Conservation (phyloP, 768 basidiomycete species). For the Tulasnella sp. region DNA sequence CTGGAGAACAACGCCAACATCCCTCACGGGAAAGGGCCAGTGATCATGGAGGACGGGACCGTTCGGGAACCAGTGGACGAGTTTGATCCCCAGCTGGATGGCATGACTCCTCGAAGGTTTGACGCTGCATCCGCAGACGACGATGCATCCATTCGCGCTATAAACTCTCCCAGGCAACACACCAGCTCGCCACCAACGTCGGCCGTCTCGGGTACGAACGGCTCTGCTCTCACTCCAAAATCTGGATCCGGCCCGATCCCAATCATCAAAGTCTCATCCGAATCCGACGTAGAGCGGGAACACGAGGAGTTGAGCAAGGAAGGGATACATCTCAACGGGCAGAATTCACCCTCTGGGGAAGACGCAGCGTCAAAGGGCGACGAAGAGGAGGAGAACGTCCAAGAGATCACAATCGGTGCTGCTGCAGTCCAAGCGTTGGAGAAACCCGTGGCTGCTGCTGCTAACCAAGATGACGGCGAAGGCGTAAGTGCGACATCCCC, state of each 20-base stretch:
- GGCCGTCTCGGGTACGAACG: constrained; percentile 24
- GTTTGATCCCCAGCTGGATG: constrained; percentile 4
- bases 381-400: constrained; percentile 18
- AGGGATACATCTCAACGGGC: constrained; percentile 25
- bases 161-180: constrained; percentile 32
- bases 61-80: too few species aligned
- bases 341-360: constrained; percentile 1
- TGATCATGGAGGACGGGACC: constrained; percentile 52
- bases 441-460: constrained; percentile 36
- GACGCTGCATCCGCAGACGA: constrained; percentile 39
- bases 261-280: constrained; percentile 66
- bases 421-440: constrained; percentile 13
- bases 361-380: constrained; percentile 20
- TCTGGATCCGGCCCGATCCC: constrained; percentile 33
- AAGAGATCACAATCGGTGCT: constrained; percentile 9
- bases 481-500: constrained; percentile 23
- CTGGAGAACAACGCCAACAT: constrained; percentile 26
- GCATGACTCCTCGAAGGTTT: too few species aligned
- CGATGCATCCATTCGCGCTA: constrained; percentile 55
- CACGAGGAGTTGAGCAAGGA: constrained; percentile 41
- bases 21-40: constrained; percentile 24
- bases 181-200: constrained; percentile 30
- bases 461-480: constrained; percentile 23
- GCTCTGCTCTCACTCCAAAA: constrained; percentile 14
- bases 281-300: constrained; percentile 46